phyloP scores from a whole-genome alignment of 805 yeast species.

The Pichia scutulata region DNA sequence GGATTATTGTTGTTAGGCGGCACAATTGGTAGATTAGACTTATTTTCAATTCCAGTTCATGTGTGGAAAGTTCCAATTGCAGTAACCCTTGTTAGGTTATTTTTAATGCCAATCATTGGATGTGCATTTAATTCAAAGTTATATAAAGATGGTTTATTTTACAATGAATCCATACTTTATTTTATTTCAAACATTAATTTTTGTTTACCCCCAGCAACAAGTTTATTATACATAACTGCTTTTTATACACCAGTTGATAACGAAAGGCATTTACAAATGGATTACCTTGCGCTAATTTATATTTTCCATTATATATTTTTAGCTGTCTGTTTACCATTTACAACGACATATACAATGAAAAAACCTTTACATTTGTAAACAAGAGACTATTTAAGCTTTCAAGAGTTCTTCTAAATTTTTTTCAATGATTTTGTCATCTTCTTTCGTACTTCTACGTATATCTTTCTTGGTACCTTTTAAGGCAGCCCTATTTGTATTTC shows the following conservation, averaged over 20 bases:
- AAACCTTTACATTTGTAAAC: constrained; percentile 35
- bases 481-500: no score
- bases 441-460: no score
- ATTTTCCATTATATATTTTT: constrained; percentile 66
- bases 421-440: background rate
- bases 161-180: constrained; percentile 50
- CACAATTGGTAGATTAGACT: constrained; percentile 69
- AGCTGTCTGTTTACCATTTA: constrained; percentile 63
- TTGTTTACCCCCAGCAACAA: constrained; percentile 82
- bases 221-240: constrained; percentile 85
- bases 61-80: constrained; percentile 61
- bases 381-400: background rate
- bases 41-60: constrained; percentile 56
- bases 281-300: constrained; percentile 70
- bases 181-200: constrained; percentile 69
- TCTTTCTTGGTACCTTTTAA: no score
- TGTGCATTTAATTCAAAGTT: constrained; percentile 56
- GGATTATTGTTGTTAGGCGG: constrained; percentile 82
- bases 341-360: constrained; percentile 60
- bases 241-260: constrained; percentile 64
- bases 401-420: constrained; percentile 6
- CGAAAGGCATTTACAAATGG: constrained; percentile 59
- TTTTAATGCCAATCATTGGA: constrained; percentile 74
- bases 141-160: constrained; percentile 55
- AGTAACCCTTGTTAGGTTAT: constrained; percentile 50